Percentiles rank a stretch among this genome's conserved stretches.
Conservation (phyloP, 768 basidiomycete species). For the Mycena chlorophos region DNA sequence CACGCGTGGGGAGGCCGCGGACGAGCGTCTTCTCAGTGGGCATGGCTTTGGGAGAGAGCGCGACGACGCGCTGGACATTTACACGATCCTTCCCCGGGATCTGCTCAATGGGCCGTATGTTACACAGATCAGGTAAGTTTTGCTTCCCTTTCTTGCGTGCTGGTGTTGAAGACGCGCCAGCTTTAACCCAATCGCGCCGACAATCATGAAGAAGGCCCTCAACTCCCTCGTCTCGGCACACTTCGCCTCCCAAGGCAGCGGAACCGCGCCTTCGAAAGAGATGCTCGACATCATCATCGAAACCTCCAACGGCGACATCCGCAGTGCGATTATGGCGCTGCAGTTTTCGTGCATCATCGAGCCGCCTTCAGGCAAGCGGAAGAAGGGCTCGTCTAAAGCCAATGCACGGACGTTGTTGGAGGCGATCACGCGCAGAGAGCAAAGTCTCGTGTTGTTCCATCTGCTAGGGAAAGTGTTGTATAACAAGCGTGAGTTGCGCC, state of each 20-base stretch:
- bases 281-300: constrained; percentile 75
- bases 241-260: constrained; percentile 36
- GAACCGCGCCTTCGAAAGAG: constrained; percentile 58
- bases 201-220: constrained; percentile 79
- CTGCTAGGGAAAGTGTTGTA: constrained; percentile 91
- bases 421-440: constrained; percentile 78
- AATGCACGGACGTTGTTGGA: constrained; percentile 53
- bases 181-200: constrained; percentile 90
- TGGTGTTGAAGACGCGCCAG: constrained; percentile 45
- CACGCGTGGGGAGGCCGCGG: constrained; percentile 64
- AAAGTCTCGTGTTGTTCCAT: constrained; percentile 87
- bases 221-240: constrained; percentile 54
- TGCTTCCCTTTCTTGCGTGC: constrained; percentile 4
- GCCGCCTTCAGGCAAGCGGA: constrained; percentile 31
- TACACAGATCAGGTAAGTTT: constrained; percentile 71
- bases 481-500: constrained; percentile 83
- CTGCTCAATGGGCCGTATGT: constrained; percentile 73
- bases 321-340: constrained; percentile 90
- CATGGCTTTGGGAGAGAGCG: constrained; percentile 45
- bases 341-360: constrained; percentile 75
- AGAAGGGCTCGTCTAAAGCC: constrained; percentile 31
- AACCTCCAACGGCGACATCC: constrained; percentile 85
- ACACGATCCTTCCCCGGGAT: constrained; percentile 69
- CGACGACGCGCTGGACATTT: constrained; percentile 58
- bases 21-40: constrained; percentile 42